phyloP scores from a whole-genome alignment of 768 basidiomycete species.

The Polyporus arcularius region DNA sequence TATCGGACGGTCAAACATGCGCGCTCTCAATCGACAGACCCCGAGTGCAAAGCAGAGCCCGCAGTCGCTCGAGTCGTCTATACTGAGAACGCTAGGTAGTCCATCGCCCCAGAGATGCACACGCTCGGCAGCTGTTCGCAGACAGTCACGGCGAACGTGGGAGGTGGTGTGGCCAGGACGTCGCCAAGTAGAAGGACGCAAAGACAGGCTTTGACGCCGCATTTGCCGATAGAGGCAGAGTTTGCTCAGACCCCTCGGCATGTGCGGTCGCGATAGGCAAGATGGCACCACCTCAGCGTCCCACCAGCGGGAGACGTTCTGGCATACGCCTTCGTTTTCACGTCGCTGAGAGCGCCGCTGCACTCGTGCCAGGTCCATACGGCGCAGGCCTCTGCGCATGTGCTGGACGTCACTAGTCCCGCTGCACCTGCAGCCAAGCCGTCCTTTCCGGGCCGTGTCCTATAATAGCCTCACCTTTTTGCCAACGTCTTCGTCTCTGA shows the following conservation, averaged over 20 bases:
- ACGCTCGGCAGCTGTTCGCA: conserved; percentile 14
- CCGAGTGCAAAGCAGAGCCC: background rate
- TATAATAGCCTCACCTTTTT: conserved; percentile 58
- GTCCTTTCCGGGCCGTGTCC: background rate
- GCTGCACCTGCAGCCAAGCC: background rate
- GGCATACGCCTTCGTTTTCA: background rate
- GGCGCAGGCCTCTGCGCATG: background rate
- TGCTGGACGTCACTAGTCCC: background rate
- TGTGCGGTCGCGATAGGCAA: background rate
- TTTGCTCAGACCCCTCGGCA: background rate
- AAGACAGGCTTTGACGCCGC: background rate
- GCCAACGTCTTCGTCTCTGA: conserved; percentile 90
- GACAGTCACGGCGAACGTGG: conserved; percentile 9
- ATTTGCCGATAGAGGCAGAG: background rate
- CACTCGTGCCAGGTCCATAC: background rate
- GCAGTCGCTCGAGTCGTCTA: background rate
- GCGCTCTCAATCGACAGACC: background rate
- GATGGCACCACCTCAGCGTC: background rate
- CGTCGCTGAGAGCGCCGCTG: conserved; percentile 1
- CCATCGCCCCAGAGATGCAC: background rate
- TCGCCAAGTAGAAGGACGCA: background rate
- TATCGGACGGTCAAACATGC: background rate
- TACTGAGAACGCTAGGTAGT: background rate
- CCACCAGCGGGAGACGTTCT: background rate
- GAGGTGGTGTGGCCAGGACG: conserved; percentile 1